Evolutionary conservation across 108 stramenopile genomes (phyloP).

Genomic region (Skeletonema potamos): DNA sequence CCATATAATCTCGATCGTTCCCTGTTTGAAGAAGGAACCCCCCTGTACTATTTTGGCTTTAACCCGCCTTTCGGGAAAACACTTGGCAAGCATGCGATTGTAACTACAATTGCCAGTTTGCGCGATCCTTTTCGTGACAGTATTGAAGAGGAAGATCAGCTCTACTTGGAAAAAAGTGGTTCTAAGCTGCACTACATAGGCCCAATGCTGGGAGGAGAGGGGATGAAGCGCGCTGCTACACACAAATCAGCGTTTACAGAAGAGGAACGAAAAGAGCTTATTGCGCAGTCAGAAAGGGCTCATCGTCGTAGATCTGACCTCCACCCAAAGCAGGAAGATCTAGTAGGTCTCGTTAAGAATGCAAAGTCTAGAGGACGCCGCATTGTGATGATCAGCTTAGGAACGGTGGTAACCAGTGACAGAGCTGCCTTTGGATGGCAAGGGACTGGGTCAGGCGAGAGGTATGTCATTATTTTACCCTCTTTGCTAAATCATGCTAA

Average conservation of each 20-base stretch:
- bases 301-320: constrained; percentile 2
- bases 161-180: constrained; percentile 6
- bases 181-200: not conserved
- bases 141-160: constrained; percentile 18
- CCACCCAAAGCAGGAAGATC: constrained; percentile 3
- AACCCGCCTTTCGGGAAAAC: constrained; percentile 13
- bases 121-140: constrained; percentile 14
- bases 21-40: not conserved
- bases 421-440: constrained; percentile 23
- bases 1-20: constrained; percentile 1
- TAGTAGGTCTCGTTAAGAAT: not conserved
- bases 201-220: constrained; percentile 4
- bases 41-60: constrained; percentile 17
- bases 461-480: not conserved
- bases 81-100: constrained; percentile 5
- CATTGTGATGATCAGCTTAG: constrained; percentile 4
- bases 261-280: constrained; percentile 10
- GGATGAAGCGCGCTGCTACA: constrained; percentile 6
- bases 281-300: constrained; percentile 1
- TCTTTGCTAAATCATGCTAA: no score
- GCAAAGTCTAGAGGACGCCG: constrained; percentile 2
- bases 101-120: constrained; percentile 22
- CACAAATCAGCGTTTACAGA: constrained; percentile 18
- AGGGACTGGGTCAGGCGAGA: constrained; percentile 9
- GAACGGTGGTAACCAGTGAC: constrained; percentile 16